These are phyloP conservation scores for Lactarius akahatsu DNA, from an alignment of 768 basidiomycete genomes.

Conservation along the genomic window DNA sequence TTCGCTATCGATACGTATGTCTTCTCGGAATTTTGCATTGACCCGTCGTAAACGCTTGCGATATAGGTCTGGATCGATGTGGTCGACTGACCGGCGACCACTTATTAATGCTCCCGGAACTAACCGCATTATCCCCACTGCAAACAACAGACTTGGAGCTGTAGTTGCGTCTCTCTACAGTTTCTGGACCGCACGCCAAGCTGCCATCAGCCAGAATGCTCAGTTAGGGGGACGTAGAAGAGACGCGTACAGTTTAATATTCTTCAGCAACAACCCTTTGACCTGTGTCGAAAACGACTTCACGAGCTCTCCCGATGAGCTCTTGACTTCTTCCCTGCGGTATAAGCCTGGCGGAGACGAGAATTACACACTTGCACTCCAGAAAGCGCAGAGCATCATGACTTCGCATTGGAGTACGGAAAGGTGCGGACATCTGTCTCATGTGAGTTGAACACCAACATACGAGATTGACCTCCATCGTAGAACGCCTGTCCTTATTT, in stretches of 20 bases:
- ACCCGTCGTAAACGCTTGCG: slow-evolving; percentile 1
- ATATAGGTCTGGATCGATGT: slow-evolving; percentile 54
- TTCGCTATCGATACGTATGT: slow-evolving; percentile 51
- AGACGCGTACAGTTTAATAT: slow-evolving; percentile 55
- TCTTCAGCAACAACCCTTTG: slow-evolving; percentile 40
- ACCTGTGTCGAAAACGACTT: slow-evolving; percentile 46
- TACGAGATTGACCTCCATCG: neutral
- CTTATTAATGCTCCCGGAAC: slow-evolving; percentile 44
- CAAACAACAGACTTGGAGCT: slow-evolving; percentile 54
- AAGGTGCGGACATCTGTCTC: slow-evolving; percentile 35
- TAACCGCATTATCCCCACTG: slow-evolving; percentile 36
- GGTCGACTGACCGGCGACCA: slow-evolving; percentile 41
- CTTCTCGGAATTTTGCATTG: too few species aligned
- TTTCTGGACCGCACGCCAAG: slow-evolving; percentile 55
- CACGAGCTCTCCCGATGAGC: slow-evolving; percentile 42
- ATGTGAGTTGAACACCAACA: neutral
- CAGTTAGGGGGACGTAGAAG: slow-evolving; percentile 38
- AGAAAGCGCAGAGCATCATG: slow-evolving; percentile 40
- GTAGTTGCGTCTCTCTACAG: slow-evolving; percentile 53
- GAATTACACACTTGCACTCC: slow-evolving; percentile 44
- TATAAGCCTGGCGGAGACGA: slow-evolving; percentile 41
- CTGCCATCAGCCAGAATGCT: slow-evolving; percentile 46
- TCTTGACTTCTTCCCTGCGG: slow-evolving; percentile 42
- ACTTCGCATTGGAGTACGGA: slow-evolving; percentile 50
- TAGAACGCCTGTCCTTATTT: slow-evolving; percentile 1